phyloP scores from a whole-genome alignment of 805 yeast genomes.

The Starmerella bacillaris region DNA sequence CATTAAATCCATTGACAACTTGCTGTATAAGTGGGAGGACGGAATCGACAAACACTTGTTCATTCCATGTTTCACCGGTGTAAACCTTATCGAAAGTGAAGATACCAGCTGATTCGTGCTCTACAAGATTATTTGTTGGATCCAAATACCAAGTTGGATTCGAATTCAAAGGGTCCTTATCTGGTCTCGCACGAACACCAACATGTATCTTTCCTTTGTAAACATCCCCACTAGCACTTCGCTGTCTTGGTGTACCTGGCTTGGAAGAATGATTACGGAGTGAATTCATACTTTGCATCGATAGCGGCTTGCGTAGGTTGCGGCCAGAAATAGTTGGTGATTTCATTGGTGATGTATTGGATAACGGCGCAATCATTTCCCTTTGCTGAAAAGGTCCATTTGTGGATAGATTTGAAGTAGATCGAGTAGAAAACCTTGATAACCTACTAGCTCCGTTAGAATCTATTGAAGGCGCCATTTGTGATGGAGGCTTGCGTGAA shows the following conservation, averaged over 20 bases:
- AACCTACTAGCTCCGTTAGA: too few relatives aligned
- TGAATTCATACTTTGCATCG: slow-evolving; percentile 15
- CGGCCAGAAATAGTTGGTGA: too few relatives aligned
- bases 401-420: too few relatives aligned
- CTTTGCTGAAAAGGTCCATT: too few relatives aligned
- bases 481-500: too few relatives aligned
- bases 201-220: slow-evolving; percentile 62
- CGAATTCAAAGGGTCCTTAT: not conserved
- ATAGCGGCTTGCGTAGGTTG: slow-evolving; percentile 14
- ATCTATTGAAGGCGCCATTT: too few relatives aligned
- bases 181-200: slow-evolving; percentile 63
- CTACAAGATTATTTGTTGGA: slow-evolving; percentile 3
- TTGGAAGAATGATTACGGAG: too few relatives aligned
- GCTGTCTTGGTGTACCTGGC: slow-evolving; percentile 8
- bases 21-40: slow-evolving; percentile 38
- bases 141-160: slow-evolving; percentile 5
- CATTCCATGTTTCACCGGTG: slow-evolving; percentile 35
- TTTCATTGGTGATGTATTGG: too few relatives aligned
- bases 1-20: slow-evolving; percentile 59
- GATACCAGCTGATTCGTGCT: slow-evolving; percentile 31
- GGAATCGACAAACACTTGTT: slow-evolving; percentile 38
- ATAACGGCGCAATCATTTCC: too few relatives aligned
- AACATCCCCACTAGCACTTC: slow-evolving; percentile 9
- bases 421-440: too few relatives aligned
- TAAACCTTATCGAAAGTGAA: slow-evolving; percentile 70